Percentiles rank a stretch among this genome's conserved stretches.
phyloP scores from a whole-genome alignment of 2,329 filamentous ascomycete species.

The Phaeosphaeriaceae sp. region DNA sequence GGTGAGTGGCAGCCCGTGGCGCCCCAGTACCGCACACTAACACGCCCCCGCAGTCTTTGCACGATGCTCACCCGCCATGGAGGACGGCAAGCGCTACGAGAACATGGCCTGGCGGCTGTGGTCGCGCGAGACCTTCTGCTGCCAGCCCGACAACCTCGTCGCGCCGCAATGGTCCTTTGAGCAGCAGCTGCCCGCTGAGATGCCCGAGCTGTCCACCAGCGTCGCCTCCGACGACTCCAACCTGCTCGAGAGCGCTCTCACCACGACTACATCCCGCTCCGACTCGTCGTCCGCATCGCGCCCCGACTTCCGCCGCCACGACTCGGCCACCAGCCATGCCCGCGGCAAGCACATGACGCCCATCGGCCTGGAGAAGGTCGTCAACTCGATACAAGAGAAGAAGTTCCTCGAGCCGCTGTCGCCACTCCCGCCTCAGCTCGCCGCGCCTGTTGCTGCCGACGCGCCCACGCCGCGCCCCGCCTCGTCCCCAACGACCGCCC shows the following conservation, averaged over 20 bases:
- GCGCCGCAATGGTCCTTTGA: conserved; percentile 44
- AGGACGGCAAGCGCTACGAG: conserved; percentile 89
- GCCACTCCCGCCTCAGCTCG: conserved; percentile 52
- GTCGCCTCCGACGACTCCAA: conserved; percentile 54
- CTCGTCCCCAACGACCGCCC: conserved; percentile 49
- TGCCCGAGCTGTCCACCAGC: conserved; percentile 57
- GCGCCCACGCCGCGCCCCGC: conserved; percentile 50
- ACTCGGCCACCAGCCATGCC: conserved; percentile 73
- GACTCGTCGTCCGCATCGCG: conserved; percentile 58
- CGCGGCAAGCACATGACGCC: conserved; percentile 90
- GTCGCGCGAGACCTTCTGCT: conserved; percentile 93
- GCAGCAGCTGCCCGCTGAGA: conserved; percentile 35
- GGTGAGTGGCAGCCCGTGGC: conserved; percentile 65
- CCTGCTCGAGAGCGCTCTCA: conserved; percentile 30
- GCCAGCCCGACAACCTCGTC: conserved; percentile 64
- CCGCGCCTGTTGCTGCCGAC: conserved; percentile 22
- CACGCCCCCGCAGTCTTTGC: conserved; percentile 74
- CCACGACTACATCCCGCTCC: conserved; percentile 56
- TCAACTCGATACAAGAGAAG: conserved; percentile 88
- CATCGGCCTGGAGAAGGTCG: conserved; percentile 90
- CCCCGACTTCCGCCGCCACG: conserved; percentile 74
- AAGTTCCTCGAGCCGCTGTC: conserved; percentile 68
- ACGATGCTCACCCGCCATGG: conserved; percentile 90
- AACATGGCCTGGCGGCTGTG: conserved; percentile 94
- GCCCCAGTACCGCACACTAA: conserved; percentile 23